Conservation (phyloP, 2,329 filamentous ascomycete genomes). For the Talaromyces sp. region DNA sequence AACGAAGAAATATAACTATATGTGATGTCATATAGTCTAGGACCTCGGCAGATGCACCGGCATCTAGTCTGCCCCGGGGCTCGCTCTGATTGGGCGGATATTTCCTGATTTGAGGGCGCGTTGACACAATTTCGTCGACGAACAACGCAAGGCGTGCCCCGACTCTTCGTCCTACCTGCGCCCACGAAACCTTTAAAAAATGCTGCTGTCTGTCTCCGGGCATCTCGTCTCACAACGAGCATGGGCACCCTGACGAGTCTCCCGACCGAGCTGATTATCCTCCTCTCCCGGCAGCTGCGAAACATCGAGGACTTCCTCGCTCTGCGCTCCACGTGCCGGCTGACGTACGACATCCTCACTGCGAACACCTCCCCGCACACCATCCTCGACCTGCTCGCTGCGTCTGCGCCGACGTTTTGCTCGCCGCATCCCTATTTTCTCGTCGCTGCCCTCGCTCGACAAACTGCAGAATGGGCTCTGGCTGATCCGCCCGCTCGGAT, state of each 20-base stretch:
- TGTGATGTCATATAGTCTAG: not conserved
- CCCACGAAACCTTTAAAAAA: not conserved
- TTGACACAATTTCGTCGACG: not conserved
- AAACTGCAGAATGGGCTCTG: constrained; percentile 31
- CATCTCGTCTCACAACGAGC: not conserved
- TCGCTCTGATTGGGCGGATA: not conserved
- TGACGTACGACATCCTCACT: constrained; percentile 14
- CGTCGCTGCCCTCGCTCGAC: constrained; percentile 25
- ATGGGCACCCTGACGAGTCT: not conserved
- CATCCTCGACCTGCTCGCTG: constrained; percentile 28
- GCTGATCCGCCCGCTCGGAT: constrained; percentile 5
- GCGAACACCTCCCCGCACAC: constrained; percentile 18
- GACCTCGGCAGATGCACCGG: not conserved
- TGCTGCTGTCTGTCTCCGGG: not conserved
- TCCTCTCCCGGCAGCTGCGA: constrained; percentile 1
- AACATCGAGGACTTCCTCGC: constrained; percentile 31
- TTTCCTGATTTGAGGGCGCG: not conserved
- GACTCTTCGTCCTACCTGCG: not conserved
- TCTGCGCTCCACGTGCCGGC: constrained; percentile 23
- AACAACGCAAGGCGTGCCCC: not conserved
- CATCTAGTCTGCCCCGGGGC: not conserved
- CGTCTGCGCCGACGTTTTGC: constrained; percentile 31
- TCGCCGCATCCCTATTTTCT: constrained; percentile 33
- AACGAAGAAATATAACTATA: not conserved
- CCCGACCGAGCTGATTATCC: not conserved